These are phyloP conservation scores for Ceratocystis eucalypticola DNA, from an alignment of 2,329 filamentous ascomycete genomes.

Conservation along the genomic window DNA sequence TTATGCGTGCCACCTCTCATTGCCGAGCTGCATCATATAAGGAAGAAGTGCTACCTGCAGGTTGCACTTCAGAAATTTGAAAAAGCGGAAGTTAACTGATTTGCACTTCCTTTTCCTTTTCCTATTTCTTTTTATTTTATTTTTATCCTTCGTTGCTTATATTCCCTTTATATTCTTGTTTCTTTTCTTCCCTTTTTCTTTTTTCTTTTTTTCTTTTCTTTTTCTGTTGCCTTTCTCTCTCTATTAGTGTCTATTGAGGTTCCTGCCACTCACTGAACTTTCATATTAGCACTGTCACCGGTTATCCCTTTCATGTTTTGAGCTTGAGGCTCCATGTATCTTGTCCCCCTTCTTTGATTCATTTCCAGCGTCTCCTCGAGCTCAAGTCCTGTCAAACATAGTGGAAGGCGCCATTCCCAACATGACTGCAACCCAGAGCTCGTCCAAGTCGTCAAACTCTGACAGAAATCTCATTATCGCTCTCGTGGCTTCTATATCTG, in stretches of 20 bases:
- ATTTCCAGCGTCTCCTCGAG: not conserved
- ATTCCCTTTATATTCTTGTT: not conserved
- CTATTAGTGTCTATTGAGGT: not conserved
- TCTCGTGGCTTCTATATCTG: conserved; percentile 39
- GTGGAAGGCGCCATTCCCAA: not conserved
- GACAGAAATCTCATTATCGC: conserved; percentile 36
- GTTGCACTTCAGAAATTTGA: not conserved
- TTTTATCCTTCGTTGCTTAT: not conserved
- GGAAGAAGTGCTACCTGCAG: not conserved
- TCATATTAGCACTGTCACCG: not conserved
- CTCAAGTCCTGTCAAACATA: not conserved
- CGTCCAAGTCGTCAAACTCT: conserved; percentile 18
- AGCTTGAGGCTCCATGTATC: conserved; percentile 4
- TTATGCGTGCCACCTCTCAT: conserved; percentile 1
- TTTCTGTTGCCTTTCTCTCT: not conserved
- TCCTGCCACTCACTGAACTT: not conserved
- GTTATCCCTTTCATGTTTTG: not conserved
- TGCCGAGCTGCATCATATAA: conserved; percentile 8
- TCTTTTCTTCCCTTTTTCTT: not conserved
- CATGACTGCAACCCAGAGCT: not conserved
- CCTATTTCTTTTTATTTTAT: not conserved
- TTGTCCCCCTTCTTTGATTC: not conserved
- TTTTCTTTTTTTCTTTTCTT: not conserved
- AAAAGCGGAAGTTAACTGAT: not conserved
- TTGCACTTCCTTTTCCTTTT: not conserved